phyloP scores from a whole-genome alignment of 352 stramenopile genomes.

The Globisporangium abappressorium region DNA sequence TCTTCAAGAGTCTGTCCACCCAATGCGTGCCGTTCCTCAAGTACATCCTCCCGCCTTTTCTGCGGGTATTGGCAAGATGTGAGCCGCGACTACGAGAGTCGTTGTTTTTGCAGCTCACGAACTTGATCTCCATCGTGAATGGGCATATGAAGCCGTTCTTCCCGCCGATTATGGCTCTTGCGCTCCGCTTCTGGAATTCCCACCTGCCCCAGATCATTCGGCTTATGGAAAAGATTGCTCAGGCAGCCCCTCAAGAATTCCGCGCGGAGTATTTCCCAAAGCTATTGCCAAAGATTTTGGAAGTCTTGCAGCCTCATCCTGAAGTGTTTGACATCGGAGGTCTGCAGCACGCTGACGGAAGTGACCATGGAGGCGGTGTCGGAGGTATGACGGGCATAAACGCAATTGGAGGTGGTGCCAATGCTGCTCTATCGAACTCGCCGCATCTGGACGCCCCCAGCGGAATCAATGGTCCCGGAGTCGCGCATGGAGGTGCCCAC shows the following conservation, averaged over 20 bases:
- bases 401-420: background rate
- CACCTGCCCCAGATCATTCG: constrained; percentile 95
- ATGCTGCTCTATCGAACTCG: background rate
- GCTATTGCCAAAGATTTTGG: constrained; percentile 85
- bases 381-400: constrained; percentile 14
- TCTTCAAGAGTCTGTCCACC: constrained; percentile 96
- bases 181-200: constrained; percentile 95
- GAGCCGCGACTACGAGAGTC: constrained; percentile 93
- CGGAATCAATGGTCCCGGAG: background rate
- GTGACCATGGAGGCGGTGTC: constrained; percentile 20
- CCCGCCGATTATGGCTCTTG: constrained; percentile 94
- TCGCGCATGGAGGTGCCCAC: constrained; percentile 11
- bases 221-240: constrained; percentile 91
- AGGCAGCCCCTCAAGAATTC: constrained; percentile 78
- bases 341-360: constrained; percentile 26
- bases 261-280: constrained; percentile 82
- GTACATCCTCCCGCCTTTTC: constrained; percentile 96
- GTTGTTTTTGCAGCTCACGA: constrained; percentile 96
- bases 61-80: constrained; percentile 90
- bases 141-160: constrained; percentile 97
- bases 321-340: constrained; percentile 60
- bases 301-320: constrained; percentile 79
- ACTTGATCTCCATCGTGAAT: constrained; percentile 94
- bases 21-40: constrained; percentile 96
- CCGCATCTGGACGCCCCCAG: constrained; percentile 4